A percentile compares a stretch with the other conserved stretches of the same genome.
phyloP scores from a whole-genome alignment of 257 asterid species.

The Petrea volubilis region DNA sequence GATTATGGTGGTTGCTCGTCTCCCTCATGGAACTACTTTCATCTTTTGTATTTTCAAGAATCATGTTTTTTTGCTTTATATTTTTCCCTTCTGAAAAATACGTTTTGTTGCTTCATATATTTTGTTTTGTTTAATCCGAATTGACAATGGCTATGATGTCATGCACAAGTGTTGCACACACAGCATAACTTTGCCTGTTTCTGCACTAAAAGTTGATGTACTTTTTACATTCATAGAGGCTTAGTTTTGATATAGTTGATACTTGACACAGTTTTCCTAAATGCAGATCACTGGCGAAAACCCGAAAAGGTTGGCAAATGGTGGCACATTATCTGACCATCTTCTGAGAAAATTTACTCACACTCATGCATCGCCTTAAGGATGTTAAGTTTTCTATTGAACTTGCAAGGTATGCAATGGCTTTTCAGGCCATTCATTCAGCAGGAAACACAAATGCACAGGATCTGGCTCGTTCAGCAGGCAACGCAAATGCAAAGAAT shows the following conservation, averaged over 20 bases:
- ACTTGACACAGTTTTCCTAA: not conserved
- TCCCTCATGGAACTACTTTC: too few species aligned
- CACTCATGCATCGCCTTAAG: slow-evolving; percentile 19
- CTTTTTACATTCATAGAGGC: not conserved
- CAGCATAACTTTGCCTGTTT: too few species aligned
- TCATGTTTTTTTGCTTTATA: too few species aligned
- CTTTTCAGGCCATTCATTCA: slow-evolving; percentile 31
- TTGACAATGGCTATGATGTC: too few species aligned
- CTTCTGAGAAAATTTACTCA: slow-evolving; percentile 36
- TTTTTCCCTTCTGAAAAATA: too few species aligned
- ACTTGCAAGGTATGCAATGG: slow-evolving; percentile 43
- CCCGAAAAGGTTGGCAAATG: slow-evolving; percentile 12
- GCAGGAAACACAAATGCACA: too few species aligned
- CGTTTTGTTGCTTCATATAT: too few species aligned
- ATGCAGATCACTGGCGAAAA: slow-evolving; percentile 50
- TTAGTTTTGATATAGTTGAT: slow-evolving; percentile 5
- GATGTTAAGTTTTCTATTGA: slow-evolving; percentile 40
- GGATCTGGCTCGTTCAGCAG: too few species aligned
- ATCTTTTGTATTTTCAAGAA: too few species aligned
- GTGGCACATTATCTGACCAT: slow-evolving; percentile 37
- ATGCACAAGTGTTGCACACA: too few species aligned
- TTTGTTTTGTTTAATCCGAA: not conserved
- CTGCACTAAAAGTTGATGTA: slow-evolving; percentile 9
- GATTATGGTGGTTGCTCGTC: too few species aligned
- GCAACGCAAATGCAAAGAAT: too few species aligned